Conservation (phyloP, 1,284 basidiomycete genomes). For the Schizophyllum amplum region DNA sequence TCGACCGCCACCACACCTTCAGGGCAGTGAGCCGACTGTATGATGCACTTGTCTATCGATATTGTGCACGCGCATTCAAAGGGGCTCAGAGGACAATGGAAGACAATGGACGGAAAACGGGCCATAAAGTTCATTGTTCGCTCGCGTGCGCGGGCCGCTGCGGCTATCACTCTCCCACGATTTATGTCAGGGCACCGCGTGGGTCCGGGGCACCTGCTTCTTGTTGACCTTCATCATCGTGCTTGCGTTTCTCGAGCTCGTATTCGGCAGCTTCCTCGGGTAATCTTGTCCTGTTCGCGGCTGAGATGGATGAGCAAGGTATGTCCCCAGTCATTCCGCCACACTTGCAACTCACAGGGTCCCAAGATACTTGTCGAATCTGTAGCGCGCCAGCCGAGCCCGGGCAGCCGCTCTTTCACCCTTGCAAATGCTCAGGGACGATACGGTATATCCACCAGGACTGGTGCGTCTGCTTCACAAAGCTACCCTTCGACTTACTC, state of each 20-base stretch:
- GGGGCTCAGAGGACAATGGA: too few relatives aligned
- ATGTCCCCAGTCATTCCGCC: background rate
- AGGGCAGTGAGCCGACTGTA: too few relatives aligned
- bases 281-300: background rate
- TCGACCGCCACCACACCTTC: too few relatives aligned
- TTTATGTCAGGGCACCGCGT: background rate
- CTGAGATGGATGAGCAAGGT: background rate
- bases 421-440: conserved; percentile 96
- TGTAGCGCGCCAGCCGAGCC: conserved; percentile 86
- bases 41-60: too few relatives aligned
- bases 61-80: background rate
- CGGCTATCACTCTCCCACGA: background rate
- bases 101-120: too few relatives aligned
- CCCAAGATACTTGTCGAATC: conserved; percentile 80
- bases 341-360: background rate
- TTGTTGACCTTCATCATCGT: background rate
- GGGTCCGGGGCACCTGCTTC: background rate
- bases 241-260: background rate
- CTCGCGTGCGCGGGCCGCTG: background rate
- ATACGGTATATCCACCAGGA: conserved; percentile 95
- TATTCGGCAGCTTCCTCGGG: background rate
- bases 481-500: conserved; percentile 3
- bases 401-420: conserved; percentile 86
- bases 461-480: too few relatives aligned
- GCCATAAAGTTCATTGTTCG: background rate